phyloP scores from a whole-genome alignment of 2,329 filamentous ascomycete genomes.

The Colletotrichum caudatum region DNA sequence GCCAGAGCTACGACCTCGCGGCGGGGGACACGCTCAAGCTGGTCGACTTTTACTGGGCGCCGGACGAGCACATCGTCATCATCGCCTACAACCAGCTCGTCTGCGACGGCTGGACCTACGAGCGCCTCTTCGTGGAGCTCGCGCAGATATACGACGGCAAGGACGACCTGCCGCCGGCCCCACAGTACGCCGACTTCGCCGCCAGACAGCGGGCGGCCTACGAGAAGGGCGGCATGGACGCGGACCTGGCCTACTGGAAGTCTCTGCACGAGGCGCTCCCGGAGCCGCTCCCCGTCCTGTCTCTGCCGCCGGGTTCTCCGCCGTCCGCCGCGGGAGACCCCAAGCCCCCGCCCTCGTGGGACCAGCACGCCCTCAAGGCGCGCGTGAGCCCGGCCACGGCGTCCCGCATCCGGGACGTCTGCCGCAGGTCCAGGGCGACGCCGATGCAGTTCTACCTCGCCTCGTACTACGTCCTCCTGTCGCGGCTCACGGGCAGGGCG shows the following conservation, averaged over 20 bases:
- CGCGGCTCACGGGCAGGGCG: conserved; percentile 24
- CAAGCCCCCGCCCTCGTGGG: conserved; percentile 3
- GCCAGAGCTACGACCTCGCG: not conserved
- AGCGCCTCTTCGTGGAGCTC: conserved; percentile 8
- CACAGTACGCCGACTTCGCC: conserved; percentile 52
- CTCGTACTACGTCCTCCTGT: conserved; percentile 45
- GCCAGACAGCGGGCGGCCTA: conserved; percentile 48
- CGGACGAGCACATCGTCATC: conserved; percentile 4
- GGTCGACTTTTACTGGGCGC: conserved; percentile 14
- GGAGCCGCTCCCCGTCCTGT: not conserved
- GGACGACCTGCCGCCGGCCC: conserved; percentile 17
- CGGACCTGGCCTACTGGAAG: conserved; percentile 45
- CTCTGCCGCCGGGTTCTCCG: not conserved
- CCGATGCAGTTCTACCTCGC: conserved; percentile 62
- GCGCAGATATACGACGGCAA: conserved; percentile 17
- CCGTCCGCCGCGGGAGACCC: not conserved
- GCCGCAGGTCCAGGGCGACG: conserved; percentile 28
- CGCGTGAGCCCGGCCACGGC: not conserved
- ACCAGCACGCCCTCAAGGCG: not conserved
- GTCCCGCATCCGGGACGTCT: conserved; percentile 14
- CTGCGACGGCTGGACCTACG: conserved; percentile 23
- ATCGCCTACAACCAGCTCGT: conserved; percentile 17
- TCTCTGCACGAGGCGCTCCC: not conserved
- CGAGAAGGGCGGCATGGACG: conserved; percentile 41
- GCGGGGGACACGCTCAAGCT: conserved; percentile 12